A percentile compares a stretch with the other conserved stretches of the same genome.
Conservation (phyloP, 495 filamentous ascomycete species). For the Amniculicola lignicola region DNA sequence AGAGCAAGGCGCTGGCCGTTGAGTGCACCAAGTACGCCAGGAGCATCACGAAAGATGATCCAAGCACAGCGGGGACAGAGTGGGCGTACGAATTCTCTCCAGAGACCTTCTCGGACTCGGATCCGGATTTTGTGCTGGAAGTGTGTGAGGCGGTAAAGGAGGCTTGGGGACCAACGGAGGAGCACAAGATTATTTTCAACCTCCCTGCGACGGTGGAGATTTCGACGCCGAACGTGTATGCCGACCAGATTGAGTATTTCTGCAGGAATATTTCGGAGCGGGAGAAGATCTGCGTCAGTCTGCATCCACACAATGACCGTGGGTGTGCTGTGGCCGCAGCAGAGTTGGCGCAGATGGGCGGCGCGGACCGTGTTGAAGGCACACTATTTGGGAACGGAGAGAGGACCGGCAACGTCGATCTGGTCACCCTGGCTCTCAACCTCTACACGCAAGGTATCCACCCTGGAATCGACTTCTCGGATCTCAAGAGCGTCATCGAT, state of each 20-base stretch:
- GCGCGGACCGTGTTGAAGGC: conserved; percentile 90
- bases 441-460: conserved; percentile 94
- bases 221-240: conserved; percentile 93
- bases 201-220: conserved; percentile 95
- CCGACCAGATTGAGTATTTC: conserved; percentile 97
- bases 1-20: conserved; percentile 80
- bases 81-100: conserved; percentile 97
- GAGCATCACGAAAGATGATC: conserved; percentile 93
- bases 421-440: conserved; percentile 91
- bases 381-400: conserved; percentile 96
- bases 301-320: conserved; percentile 93
- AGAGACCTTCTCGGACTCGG: conserved; percentile 92
- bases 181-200: conserved; percentile 95
- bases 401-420: conserved; percentile 91
- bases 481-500: conserved; percentile 83
- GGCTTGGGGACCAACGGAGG: conserved; percentile 82
- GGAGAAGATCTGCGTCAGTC: conserved; percentile 75
- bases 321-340: conserved; percentile 86
- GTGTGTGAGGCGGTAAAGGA: conserved; percentile 93
- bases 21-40: conserved; percentile 82
- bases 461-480: conserved; percentile 83
- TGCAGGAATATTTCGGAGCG: conserved; percentile 73
- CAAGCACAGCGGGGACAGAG: conserved; percentile 67
- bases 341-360: conserved; percentile 95
- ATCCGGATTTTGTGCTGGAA: conserved; percentile 75